Percentiles rank a stretch among this genome's conserved stretches.
Evolutionary conservation across 2,329 filamentous ascomycete genomes (phyloP).

Genomic region (Ophiostoma sp.): DNA sequence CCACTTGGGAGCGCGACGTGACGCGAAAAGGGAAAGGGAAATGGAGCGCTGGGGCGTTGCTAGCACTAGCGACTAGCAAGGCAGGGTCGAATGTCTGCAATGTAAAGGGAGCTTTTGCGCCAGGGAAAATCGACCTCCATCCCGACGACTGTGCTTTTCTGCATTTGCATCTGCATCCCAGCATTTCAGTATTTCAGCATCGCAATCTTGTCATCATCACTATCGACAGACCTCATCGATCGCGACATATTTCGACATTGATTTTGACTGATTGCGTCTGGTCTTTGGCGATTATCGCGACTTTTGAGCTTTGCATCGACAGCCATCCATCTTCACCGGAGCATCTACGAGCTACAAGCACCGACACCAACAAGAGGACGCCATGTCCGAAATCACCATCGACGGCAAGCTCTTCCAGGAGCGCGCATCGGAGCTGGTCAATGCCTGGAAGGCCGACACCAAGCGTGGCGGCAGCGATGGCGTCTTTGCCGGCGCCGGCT

Average conservation of each 20-base stretch:
- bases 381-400: constrained; percentile 83
- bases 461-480: constrained; percentile 83
- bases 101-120: constrained; percentile 17
- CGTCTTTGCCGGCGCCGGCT: constrained; percentile 78
- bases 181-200: neutral
- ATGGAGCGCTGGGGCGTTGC: neutral
- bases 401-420: constrained; percentile 91
- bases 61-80: neutral
- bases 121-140: constrained; percentile 15
- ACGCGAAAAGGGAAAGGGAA: constrained; percentile 27
- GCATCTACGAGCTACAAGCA: neutral
- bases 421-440: constrained; percentile 78
- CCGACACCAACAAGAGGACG: constrained; percentile 29
- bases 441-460: constrained; percentile 86
- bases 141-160: neutral
- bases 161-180: constrained; percentile 11
- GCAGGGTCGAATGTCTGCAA: neutral
- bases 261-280: neutral
- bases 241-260: neutral
- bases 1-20: constrained; percentile 27
- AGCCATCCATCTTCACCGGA: neutral
- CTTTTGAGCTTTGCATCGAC: neutral
- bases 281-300: constrained; percentile 7
- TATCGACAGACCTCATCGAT: neutral
- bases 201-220: constrained; percentile 10